These are phyloP conservation scores for Rhododendron henanense DNA, from an alignment of 148 eudicot species.

Conservation along the genomic window DNA sequence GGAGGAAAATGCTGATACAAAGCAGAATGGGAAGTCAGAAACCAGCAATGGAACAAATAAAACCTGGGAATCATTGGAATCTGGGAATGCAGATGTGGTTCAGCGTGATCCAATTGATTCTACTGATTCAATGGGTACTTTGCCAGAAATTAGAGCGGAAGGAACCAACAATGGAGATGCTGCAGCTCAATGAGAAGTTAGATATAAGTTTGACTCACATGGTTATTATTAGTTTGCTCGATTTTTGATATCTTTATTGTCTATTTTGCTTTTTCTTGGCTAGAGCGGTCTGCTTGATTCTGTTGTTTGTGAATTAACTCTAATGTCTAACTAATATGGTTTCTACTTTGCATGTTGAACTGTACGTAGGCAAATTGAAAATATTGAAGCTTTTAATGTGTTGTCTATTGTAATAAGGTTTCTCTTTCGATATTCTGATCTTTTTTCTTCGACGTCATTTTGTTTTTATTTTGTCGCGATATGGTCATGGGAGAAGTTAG, in stretches of 20 bases:
- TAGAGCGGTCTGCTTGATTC: constrained; percentile 2
- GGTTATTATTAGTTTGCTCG: not conserved
- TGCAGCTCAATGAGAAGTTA: constrained; percentile 42
- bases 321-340: constrained; percentile 7
- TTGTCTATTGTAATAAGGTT: too few relatives aligned
- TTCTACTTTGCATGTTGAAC: not conserved
- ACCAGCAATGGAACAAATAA: constrained; percentile 20
- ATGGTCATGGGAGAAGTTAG: too few relatives aligned
- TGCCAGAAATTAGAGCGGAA: constrained; percentile 62
- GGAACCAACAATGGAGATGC: constrained; percentile 45
- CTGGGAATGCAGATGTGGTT: constrained; percentile 28
- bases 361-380: too few relatives aligned
- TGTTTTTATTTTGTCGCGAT: too few relatives aligned
- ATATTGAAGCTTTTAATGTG: too few relatives aligned
- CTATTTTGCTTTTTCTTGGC: constrained; percentile 4
- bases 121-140: constrained; percentile 44
- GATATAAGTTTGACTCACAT: not conserved
- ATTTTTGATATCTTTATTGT: constrained; percentile 4
- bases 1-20: constrained; percentile 10
- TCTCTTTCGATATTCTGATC: too few relatives aligned
- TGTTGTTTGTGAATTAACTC: constrained; percentile 11
- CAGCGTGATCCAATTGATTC: constrained; percentile 46
- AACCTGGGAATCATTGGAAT: constrained; percentile 18
- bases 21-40: constrained; percentile 21
- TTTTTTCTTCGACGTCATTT: too few relatives aligned